phyloP scores from a whole-genome alignment of 345 rosid genomes.

The Citrus inodora region DNA sequence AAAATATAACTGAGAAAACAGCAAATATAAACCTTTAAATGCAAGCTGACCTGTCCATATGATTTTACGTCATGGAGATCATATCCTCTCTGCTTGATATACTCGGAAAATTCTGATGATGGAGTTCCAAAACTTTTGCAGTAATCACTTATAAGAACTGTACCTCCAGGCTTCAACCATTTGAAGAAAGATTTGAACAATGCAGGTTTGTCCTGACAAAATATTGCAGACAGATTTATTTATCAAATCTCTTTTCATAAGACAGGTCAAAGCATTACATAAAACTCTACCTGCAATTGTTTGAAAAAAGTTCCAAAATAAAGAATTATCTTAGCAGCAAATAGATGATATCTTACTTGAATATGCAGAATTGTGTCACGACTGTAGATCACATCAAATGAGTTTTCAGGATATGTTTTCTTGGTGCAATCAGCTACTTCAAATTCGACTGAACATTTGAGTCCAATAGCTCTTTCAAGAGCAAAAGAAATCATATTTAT shows the following conservation, averaged over 20 bases:
- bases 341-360: conserved; percentile 43
- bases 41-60: conserved; percentile 68
- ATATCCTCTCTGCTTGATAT: conserved; percentile 88
- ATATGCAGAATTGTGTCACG: conserved; percentile 97
- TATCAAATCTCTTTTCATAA: neutral
- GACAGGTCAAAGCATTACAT: neutral
- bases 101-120: conserved; percentile 57
- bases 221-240: neutral
- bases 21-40: conserved; percentile 8
- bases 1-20: neutral
- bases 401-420: conserved; percentile 67
- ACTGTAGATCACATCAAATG: conserved; percentile 95
- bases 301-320: neutral
- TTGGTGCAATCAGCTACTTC: conserved; percentile 98
- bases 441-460: conserved; percentile 80
- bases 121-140: conserved; percentile 73
- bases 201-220: conserved; percentile 85
- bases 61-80: conserved; percentile 81
- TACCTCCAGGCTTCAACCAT: conserved; percentile 97
- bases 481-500: conserved; percentile 94
- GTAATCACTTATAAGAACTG: conserved; percentile 88
- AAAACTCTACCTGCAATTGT: neutral
- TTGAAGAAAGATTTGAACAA: conserved; percentile 78
- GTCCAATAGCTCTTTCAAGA: conserved; percentile 89
- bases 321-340: neutral